These are phyloP conservation scores for Bjerkandera adusta DNA, from an alignment of 1,284 basidiomycete genomes.

Conservation along the genomic window DNA sequence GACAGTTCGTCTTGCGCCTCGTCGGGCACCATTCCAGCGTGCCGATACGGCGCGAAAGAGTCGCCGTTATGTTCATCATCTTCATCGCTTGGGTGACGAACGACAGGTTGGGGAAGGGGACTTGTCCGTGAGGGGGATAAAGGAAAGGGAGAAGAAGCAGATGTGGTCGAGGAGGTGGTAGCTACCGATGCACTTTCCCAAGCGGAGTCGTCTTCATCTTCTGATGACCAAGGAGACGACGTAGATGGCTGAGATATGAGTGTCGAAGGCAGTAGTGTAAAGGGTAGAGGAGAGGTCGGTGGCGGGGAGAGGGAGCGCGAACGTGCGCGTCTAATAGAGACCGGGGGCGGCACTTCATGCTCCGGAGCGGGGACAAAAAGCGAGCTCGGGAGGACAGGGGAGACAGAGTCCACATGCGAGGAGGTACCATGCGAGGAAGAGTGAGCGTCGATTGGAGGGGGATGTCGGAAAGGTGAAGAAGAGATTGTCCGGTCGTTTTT, in stretches of 20 bases:
- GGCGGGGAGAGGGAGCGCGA: constrained; percentile 22
- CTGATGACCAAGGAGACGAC: constrained; percentile 66
- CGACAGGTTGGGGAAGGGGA: constrained; percentile 28
- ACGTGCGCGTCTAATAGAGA: constrained; percentile 16
- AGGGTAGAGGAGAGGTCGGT: constrained; percentile 20
- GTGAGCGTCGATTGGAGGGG: constrained; percentile 46
- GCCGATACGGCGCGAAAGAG: constrained; percentile 24
- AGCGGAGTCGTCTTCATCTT: constrained; percentile 72
- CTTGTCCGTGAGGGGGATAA: constrained; percentile 33
- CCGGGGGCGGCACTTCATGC: constrained; percentile 25
- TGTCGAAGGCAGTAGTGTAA: constrained; percentile 28
- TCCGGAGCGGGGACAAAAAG: constrained; percentile 19
- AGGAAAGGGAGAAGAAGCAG: constrained; percentile 39
- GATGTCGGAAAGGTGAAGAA: constrained; percentile 22
- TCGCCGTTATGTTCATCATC: constrained; percentile 31
- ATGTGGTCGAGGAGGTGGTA: constrained; percentile 56
- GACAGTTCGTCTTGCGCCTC: constrained; percentile 27
- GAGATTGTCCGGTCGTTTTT: constrained; percentile 11
- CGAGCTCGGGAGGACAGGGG: constrained; percentile 11
- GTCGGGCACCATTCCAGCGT: constrained; percentile 25
- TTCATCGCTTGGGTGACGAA: constrained; percentile 34
- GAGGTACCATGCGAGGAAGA: constrained; percentile 45
- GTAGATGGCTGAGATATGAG: constrained; percentile 23
- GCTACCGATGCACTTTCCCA: constrained; percentile 70
- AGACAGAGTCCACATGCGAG: constrained; percentile 29